These are phyloP conservation scores for Neurospora sp. DNA, from an alignment of 495 filamentous ascomycete species.

Conservation along the genomic window DNA sequence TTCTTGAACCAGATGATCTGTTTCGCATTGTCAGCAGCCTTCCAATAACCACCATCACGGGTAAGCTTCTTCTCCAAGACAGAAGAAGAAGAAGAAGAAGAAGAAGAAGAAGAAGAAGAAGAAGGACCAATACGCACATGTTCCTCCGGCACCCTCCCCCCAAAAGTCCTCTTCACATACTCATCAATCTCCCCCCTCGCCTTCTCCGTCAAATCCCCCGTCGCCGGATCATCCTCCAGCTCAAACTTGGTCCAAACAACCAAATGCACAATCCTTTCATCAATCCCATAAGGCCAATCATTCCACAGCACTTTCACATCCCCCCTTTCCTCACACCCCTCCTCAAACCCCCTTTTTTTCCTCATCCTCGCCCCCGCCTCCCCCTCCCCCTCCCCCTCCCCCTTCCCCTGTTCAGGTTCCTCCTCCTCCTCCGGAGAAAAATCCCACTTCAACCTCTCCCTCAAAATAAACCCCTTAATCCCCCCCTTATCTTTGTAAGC, in stretches of 20 bases:
- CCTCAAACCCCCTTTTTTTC: constrained; percentile 27
- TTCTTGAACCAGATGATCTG: constrained; percentile 88
- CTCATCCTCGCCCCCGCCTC: neutral
- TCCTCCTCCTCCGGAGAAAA: constrained; percentile 14
- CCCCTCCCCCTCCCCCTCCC: too few species aligned
- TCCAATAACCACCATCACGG: neutral
- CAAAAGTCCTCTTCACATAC: constrained; percentile 57
- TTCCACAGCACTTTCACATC: constrained; percentile 72
- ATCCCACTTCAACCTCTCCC: constrained; percentile 55
- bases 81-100: neutral
- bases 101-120: neutral
- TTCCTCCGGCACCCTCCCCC: constrained; percentile 26
- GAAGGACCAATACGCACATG: constrained; percentile 26
- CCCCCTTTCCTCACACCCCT: constrained; percentile 23
- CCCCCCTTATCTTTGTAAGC: constrained; percentile 53
- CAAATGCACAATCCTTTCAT: constrained; percentile 64
- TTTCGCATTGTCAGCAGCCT: neutral
- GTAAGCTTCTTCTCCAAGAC: neutral
- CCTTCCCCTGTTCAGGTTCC: neutral
- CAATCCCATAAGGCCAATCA: constrained; percentile 86
- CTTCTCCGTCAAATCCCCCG: constrained; percentile 53
- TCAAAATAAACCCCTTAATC: constrained; percentile 63
- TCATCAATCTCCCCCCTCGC: constrained; percentile 54
- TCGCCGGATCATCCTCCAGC: constrained; percentile 51
- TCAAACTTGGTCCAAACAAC: constrained; percentile 88